These are phyloP conservation scores for Linnemannia elongata DNA, from an alignment of 192 early-diverging fungal genomes.

Conservation along the genomic window DNA sequence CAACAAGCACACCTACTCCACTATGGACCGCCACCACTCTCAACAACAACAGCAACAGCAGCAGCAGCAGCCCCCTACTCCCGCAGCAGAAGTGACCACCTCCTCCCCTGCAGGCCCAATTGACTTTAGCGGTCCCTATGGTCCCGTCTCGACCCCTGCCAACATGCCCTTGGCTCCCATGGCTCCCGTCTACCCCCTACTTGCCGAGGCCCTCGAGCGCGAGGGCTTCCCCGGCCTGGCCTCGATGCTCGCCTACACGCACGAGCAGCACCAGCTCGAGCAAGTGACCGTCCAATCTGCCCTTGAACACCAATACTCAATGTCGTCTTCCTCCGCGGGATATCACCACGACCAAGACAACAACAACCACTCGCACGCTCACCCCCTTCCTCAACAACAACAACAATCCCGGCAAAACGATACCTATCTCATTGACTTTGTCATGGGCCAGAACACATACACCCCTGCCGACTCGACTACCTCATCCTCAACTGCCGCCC, in stretches of 20 bases:
- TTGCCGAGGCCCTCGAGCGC: conserved; percentile 41
- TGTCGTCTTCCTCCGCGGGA: conserved; percentile 25
- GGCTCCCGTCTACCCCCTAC: conserved; percentile 35
- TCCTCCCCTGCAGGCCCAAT: conserved; percentile 37
- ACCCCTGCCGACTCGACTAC: conserved; percentile 9
- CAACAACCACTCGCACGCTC: not conserved
- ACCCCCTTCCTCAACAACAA: conserved; percentile 25
- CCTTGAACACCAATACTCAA: conserved; percentile 29
- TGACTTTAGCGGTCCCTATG: conserved; percentile 20
- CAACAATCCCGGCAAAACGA: conserved; percentile 29
- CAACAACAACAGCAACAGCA: conserved; percentile 15
- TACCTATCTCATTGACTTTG: conserved; percentile 37
- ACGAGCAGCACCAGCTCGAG: conserved; percentile 50
- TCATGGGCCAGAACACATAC: conserved; percentile 38
- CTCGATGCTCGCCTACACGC: conserved; percentile 29
- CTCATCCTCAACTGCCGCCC: not conserved
- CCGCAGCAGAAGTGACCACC: conserved; percentile 17
- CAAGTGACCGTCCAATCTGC: conserved; percentile 37
- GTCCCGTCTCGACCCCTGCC: not conserved
- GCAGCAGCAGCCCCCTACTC: conserved; percentile 24
- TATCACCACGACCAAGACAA: conserved; percentile 17
- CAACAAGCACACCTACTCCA: conserved; percentile 2
- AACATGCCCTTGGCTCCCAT: conserved; percentile 6
- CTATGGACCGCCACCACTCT: conserved; percentile 18
- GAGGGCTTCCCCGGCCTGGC: conserved; percentile 48